Conservation (phyloP, 306 rosid species). For the Psophocarpus tetragonolobus region DNA sequence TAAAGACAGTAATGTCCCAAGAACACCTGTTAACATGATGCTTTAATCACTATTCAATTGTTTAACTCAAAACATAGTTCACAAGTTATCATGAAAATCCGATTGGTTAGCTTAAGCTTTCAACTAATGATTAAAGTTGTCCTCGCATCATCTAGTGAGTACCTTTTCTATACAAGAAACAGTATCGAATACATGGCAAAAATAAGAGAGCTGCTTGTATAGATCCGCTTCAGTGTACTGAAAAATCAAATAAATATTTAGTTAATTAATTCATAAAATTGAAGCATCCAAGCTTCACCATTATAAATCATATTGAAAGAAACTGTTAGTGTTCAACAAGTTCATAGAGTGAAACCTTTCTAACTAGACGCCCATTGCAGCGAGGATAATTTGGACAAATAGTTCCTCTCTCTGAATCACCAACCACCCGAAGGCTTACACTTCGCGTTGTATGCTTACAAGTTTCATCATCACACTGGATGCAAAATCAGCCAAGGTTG, state of each 20-base stretch:
- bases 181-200: slow-evolving; percentile 73
- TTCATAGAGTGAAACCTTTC: slow-evolving; percentile 59
- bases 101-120: slow-evolving; percentile 13
- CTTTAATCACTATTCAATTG: neutral
- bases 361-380: slow-evolving; percentile 76
- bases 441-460: slow-evolving; percentile 77
- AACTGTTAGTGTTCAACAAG: neutral
- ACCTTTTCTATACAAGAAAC: slow-evolving; percentile 79
- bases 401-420: slow-evolving; percentile 93
- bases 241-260: slow-evolving; percentile 15
- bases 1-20: too few relatives aligned
- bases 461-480: slow-evolving; percentile 95
- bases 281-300: neutral
- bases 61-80: slow-evolving; percentile 6
- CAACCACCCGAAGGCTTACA: slow-evolving; percentile 71
- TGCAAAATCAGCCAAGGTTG: slow-evolving; percentile 18
- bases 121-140: neutral
- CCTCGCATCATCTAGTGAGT: neutral
- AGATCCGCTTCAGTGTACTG: slow-evolving; percentile 87
- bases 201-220: slow-evolving; percentile 84
- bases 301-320: neutral
- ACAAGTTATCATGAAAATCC: neutral
- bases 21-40: too few relatives aligned
- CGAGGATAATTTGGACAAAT: slow-evolving; percentile 93
- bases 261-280: neutral